Base-by-base conservation (phyloP, 495 filamentous ascomycete species). In the Filosporella fistucella region DNA sequence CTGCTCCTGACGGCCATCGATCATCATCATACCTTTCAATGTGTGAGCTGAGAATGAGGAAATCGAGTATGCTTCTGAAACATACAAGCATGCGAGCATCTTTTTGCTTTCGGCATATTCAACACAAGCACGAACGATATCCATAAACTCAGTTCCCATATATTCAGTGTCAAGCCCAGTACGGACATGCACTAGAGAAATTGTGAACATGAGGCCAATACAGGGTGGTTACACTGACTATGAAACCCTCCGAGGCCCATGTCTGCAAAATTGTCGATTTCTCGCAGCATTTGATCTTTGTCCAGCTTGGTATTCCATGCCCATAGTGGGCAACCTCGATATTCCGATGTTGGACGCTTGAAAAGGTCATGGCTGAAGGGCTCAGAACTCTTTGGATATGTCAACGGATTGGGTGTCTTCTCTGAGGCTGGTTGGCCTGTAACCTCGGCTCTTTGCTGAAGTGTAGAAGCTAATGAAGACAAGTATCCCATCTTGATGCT, bases 241-340 rank as follows among this genome's bases (percentile, higher is more conserved):
- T 57, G 55, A 29, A 61, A 61, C 5, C 58, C 58, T 17, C 58
- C 58, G 33, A 61, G 36, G 8, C 58, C 58, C 58, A 61, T 61
- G 7, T 52, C 52, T 36, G 20, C 23, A 21, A 58, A 51, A 23
- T 45, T 9, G 43, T 61, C 58, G 21, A 61, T 61, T 33, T 61
- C 52, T 13, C 55, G 48, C 2, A 58, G 47, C 25, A 58, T 28
- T 23, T 58, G 42, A 13, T 28, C 47, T 34, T 48, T 42, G 2
- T 51, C 38, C 12, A 58, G 50, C 25, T 47, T 54, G 0, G 45
- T 45, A 29, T 61, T 61, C 58, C 58, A 61, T 20, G 52, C 40
- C 58, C 58, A 61, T 10, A 61, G 36, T 6, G 58, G 58, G 42
- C 45, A 51, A 13, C 55, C 55, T 29, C 58, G 45, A 37, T 61